These are phyloP conservation scores for Dujonia santamariae DNA, from an alignment of 1,139 yeast species.

Conservation along the genomic window DNA sequence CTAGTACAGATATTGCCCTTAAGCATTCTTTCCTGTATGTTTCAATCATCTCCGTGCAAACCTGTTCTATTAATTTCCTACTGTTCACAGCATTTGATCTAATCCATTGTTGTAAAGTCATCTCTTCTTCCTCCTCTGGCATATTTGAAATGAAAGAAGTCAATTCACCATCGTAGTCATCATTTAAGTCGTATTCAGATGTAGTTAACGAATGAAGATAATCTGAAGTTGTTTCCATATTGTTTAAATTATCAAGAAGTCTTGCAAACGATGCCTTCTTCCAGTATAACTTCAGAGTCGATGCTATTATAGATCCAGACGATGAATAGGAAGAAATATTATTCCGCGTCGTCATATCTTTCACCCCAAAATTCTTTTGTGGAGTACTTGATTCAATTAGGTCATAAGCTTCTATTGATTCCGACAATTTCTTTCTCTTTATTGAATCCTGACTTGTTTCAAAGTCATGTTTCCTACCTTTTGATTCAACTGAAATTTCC, in stretches of 20 bases:
- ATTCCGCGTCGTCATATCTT: constrained; percentile 6
- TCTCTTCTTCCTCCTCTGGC: constrained; percentile 65
- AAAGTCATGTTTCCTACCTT: neutral
- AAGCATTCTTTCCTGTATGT: constrained; percentile 41
- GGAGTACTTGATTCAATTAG: constrained; percentile 21
- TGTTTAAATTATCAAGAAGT: constrained; percentile 32
- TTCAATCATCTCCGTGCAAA: constrained; percentile 40
- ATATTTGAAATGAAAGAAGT: constrained; percentile 63
- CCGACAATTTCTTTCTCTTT: constrained; percentile 3
- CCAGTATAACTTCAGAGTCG: no score
- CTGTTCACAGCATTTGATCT: constrained; percentile 45
- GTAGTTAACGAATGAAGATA: constrained; percentile 26
- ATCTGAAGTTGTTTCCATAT: constrained; percentile 37
- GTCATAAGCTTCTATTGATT: neutral
- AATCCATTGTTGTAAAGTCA: constrained; percentile 74
- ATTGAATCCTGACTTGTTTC: neutral
- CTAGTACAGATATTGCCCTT: constrained; percentile 35
- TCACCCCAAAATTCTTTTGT: constrained; percentile 11
- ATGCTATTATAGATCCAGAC: constrained; percentile 1
- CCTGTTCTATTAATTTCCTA: constrained; percentile 26
- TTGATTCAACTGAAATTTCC: neutral
- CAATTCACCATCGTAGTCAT: constrained; percentile 63
- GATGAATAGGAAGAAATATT: constrained; percentile 3
- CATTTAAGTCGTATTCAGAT: constrained; percentile 32
- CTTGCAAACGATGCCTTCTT: constrained; percentile 17